Evolutionary conservation across 2,329 filamentous ascomycete genomes (phyloP), one percentile per base, ranked within the genome.

Genomic region (Pseudomassariella vexata): DNA sequence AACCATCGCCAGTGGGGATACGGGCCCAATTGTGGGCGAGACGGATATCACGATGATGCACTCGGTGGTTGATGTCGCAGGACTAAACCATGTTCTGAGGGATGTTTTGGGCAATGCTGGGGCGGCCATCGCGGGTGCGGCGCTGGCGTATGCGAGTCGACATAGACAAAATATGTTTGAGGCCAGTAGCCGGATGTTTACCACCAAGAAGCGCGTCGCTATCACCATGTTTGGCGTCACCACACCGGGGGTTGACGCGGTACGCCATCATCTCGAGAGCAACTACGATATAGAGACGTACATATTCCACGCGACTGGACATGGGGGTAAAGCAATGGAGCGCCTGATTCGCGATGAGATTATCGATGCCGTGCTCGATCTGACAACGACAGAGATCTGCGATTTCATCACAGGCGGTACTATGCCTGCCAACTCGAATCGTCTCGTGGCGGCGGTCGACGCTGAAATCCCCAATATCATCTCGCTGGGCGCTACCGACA

Each of bases 221-320:
- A 70, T 85, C 16, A 83, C 80, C 3, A 85, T 85, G 81, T 85
- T 85, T 47, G 81, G 82, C 3, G 79, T 85, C 6, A 86, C 82
- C 0, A 85, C 80, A 0, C 78, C 79, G 0, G 73, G 70, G 9
- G 79, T 79, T 0, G 70, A 79, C 28, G 55, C 52, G 1, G 70
- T 80, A 2, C 0, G 44, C 52, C 2, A 53, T 69, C 27, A n/a
- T n/a, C n/a, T n/a, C n/a, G n/a, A n/a, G n/a, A n/a, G n/a, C n/a
- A n/a, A n/a, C n/a, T n/a, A n/a, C n/a, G n/a, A n/a, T n/a, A n/a
- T n/a, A n/a, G n/a, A 84, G 42, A 65, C 71, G 3, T 80, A 75
- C 41, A 63, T 84, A 3, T 85, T 85, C 47, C 80, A 85, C 45
- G 80, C 80, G 3, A 85, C 80, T 0, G 81, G 81, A 0, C 66